These are phyloP conservation scores for Boletus smithii DNA, from an alignment of 1,284 basidiomycete genomes.

Conservation along the genomic window DNA sequence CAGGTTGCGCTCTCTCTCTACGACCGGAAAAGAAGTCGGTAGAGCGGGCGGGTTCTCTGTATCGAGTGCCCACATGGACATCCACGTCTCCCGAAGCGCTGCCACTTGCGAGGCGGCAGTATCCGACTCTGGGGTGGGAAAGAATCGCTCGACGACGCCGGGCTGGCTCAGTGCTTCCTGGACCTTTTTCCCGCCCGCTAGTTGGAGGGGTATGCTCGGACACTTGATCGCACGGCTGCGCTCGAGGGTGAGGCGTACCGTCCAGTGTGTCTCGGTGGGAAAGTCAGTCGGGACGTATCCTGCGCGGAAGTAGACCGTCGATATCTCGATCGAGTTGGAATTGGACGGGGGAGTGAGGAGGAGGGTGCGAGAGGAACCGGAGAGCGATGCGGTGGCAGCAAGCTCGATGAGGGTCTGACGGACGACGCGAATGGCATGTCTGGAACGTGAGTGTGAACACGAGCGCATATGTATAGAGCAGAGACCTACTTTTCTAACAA, in stretches of 20 bases:
- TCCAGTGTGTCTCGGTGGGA: slow-evolving; percentile 58
- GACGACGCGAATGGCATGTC: slow-evolving; percentile 69
- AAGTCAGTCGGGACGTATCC: slow-evolving; percentile 89
- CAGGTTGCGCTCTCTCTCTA: background rate
- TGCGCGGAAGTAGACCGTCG: slow-evolving; percentile 83
- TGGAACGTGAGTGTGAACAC: slow-evolving; percentile 28
- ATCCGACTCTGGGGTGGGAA: slow-evolving; percentile 48
- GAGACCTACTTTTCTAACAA: slow-evolving; percentile 66
- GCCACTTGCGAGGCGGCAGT: slow-evolving; percentile 38
- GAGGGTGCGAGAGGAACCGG: slow-evolving; percentile 43
- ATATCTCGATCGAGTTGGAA: slow-evolving; percentile 58
- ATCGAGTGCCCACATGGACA: slow-evolving; percentile 79
- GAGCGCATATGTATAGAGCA: background rate
- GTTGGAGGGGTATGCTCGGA: slow-evolving; percentile 85
- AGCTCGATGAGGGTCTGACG: slow-evolving; percentile 78
- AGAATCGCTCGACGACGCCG: slow-evolving; percentile 72
- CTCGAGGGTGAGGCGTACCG: slow-evolving; percentile 75
- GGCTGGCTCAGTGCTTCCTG: slow-evolving; percentile 85
- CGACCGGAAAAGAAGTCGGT: background rate
- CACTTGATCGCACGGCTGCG: slow-evolving; percentile 88
- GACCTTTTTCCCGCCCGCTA: slow-evolving; percentile 95
- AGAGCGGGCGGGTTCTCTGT: slow-evolving; percentile 6
- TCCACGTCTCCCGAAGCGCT: slow-evolving; percentile 66
- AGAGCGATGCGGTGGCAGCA: slow-evolving; percentile 45
- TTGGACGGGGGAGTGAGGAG: slow-evolving; percentile 18